phyloP scores from a whole-genome alignment of 805 yeast species.

The Wickerhamomyces strasburgensis region DNA sequence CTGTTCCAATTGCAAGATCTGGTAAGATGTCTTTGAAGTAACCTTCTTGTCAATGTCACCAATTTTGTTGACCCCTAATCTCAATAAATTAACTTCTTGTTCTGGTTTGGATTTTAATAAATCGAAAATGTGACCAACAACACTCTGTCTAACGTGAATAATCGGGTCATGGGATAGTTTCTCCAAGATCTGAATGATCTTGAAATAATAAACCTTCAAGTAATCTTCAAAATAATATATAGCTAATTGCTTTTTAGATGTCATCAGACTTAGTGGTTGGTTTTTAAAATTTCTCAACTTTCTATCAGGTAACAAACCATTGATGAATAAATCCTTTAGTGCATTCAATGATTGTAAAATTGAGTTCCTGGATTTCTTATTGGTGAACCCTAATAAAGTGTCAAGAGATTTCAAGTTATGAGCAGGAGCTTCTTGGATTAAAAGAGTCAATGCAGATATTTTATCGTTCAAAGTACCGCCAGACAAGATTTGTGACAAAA shows the following conservation, averaged over 20 bases:
- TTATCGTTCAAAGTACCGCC: slow-evolving; percentile 95
- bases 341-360: slow-evolving; percentile 89
- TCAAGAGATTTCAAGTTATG: slow-evolving; percentile 85
- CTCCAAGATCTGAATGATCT: slow-evolving; percentile 73
- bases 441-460: slow-evolving; percentile 86
- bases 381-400: slow-evolving; percentile 70
- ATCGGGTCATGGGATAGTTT: slow-evolving; percentile 85
- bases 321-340: slow-evolving; percentile 78
- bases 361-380: slow-evolving; percentile 89
- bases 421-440: slow-evolving; percentile 91
- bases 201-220: slow-evolving; percentile 70
- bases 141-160: slow-evolving; percentile 75
- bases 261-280: slow-evolving; percentile 45
- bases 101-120: slow-evolving; percentile 85
- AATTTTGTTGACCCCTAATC: slow-evolving; percentile 86
- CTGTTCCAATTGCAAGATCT: slow-evolving; percentile 74
- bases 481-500: slow-evolving; percentile 79
- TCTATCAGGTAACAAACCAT: slow-evolving; percentile 82
- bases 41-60: slow-evolving; percentile 93
- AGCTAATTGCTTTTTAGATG: slow-evolving; percentile 55
- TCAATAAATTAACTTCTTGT: slow-evolving; percentile 87
- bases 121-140: slow-evolving; percentile 72
- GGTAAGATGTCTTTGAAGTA: slow-evolving; percentile 80
- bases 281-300: slow-evolving; percentile 76
- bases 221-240: slow-evolving; percentile 86